These are phyloP conservation scores for Strobilomyces confusus DNA, from an alignment of 768 basidiomycete genomes.

Conservation along the genomic window DNA sequence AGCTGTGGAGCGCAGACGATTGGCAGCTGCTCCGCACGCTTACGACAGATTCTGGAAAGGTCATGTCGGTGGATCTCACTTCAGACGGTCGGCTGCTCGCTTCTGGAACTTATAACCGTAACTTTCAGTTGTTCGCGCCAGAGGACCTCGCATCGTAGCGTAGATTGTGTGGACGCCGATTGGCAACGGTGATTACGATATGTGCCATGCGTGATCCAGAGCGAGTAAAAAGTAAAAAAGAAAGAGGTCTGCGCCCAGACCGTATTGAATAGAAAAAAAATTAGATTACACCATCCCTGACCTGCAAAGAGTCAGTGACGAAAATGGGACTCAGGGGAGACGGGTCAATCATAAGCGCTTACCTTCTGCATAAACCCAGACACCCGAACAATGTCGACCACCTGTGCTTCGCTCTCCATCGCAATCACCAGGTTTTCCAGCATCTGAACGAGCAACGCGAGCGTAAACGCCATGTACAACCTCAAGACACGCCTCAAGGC, in stretches of 20 bases:
- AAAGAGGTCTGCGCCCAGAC: conserved; percentile 6
- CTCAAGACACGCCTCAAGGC: conserved; percentile 11
- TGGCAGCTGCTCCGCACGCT: conserved; percentile 90
- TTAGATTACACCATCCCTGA: conserved; percentile 41
- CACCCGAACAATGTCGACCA: conserved; percentile 79
- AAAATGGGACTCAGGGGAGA: conserved; percentile 19
- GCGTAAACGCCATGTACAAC: conserved; percentile 24
- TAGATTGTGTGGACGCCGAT: conserved; percentile 16
- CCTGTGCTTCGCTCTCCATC: conserved; percentile 81
- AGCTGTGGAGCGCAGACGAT: conserved; percentile 97
- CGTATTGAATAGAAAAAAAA: conserved; percentile 17
- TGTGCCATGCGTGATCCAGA: conserved; percentile 32
- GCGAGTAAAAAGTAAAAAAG: conserved; percentile 7
- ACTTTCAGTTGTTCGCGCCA: conserved; percentile 89
- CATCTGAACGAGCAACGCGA: conserved; percentile 47
- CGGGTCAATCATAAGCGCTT: conserved; percentile 21
- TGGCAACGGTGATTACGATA: conserved; percentile 20
- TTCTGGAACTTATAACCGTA: conserved; percentile 89
- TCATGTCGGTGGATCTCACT: conserved; percentile 95
- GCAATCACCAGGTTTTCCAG: conserved; percentile 81
- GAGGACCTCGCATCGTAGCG: conserved; percentile 53
- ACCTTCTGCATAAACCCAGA: conserved; percentile 93
- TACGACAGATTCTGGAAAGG: conserved; percentile 94
- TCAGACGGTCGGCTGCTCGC: conserved; percentile 80
- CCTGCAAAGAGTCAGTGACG: conserved; percentile 22